Conservation (phyloP, 2,329 filamentous ascomycete species). For the Calonectria hongkongensis region DNA sequence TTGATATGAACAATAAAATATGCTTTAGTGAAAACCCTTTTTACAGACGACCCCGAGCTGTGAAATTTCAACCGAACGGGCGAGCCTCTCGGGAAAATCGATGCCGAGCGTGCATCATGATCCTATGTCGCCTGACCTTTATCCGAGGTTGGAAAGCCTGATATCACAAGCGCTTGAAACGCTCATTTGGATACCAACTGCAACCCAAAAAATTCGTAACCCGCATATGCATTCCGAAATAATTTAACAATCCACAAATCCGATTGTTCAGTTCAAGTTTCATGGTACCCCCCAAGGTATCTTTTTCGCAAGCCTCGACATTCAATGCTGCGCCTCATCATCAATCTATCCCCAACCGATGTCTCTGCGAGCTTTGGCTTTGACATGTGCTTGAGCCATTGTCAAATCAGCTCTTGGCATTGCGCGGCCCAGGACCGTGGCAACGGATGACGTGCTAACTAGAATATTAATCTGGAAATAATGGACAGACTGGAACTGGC, state of each 20-base stretch:
- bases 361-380: background rate
- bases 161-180: constrained; percentile 17
- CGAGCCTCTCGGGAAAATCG: background rate
- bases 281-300: background rate
- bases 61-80: background rate
- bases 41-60: background rate
- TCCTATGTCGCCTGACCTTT: constrained; percentile 19
- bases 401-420: background rate
- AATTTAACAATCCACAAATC: constrained; percentile 6
- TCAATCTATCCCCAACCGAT: background rate
- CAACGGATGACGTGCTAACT: constrained; percentile 1
- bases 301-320: background rate
- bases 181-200: constrained; percentile 14
- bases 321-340: background rate
- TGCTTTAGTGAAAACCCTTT: background rate
- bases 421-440: background rate
- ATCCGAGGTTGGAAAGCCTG: constrained; percentile 12
- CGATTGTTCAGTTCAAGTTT: background rate
- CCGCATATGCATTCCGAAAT: constrained; percentile 23
- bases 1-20: background rate
- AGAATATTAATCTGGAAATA: background rate
- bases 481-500: background rate
- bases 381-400: constrained; percentile 25
- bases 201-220: constrained; percentile 8
- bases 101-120: background rate